Evolutionary conservation across 2,329 filamentous ascomycete species (phyloP).

Genomic region (Botrytis porri): DNA sequence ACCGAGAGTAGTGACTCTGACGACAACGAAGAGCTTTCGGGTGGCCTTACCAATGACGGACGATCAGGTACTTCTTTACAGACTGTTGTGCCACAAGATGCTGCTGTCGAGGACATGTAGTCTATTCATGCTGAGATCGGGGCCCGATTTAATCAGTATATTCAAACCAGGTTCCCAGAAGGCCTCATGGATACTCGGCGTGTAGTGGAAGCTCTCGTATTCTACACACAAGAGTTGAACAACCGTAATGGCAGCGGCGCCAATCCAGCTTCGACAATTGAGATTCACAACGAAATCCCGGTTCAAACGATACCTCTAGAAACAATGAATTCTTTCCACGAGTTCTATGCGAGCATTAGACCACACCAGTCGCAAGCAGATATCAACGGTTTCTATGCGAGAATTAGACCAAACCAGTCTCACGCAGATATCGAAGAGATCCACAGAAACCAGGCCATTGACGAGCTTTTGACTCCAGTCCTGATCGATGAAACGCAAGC

Average conservation of each 20-base stretch:
- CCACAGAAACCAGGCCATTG: neutral
- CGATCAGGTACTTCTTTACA: neutral
- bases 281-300: too few relatives aligned
- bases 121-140: neutral
- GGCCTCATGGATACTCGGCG: too few relatives aligned
- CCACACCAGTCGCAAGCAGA: too few relatives aligned
- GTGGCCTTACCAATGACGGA: neutral
- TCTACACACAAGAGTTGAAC: neutral
- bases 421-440: too few relatives aligned
- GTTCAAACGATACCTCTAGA: accelerated
- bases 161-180: neutral
- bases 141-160: neutral
- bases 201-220: too few relatives aligned
- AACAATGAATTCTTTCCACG: too few relatives aligned
- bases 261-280: neutral
- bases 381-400: neutral
- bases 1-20: neutral
- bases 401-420: neutral
- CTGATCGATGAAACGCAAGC: neutral
- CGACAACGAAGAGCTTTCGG: neutral
- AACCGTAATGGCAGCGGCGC: neutral
- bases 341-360: too few relatives aligned
- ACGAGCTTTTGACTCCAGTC: neutral
- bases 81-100: neutral
- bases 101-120: neutral